Conservation (phyloP, 495 filamentous ascomycete genomes). For the Penicillium flavigenum region DNA sequence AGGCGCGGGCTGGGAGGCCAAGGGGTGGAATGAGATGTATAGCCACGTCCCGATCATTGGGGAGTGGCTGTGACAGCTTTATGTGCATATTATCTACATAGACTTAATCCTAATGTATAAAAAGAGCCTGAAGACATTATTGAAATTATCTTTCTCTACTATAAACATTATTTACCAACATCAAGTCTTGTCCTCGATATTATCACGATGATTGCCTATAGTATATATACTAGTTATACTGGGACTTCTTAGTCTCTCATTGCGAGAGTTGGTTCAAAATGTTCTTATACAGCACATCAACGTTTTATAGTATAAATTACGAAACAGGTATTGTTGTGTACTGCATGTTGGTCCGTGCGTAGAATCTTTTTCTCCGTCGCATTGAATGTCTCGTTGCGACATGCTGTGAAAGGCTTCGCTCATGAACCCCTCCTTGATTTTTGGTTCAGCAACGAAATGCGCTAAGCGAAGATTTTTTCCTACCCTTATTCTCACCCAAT, state of each 20-base stretch:
- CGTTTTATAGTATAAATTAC: background rate
- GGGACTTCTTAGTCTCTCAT: background rate
- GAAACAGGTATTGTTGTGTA: background rate
- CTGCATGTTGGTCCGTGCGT: slow-evolving; percentile 23
- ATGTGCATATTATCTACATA: slow-evolving; percentile 10
- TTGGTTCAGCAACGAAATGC: slow-evolving; percentile 15
- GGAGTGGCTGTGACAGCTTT: slow-evolving; percentile 41
- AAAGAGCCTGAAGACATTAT: background rate
- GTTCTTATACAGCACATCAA: too few relatives aligned
- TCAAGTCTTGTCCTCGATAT: too few relatives aligned
- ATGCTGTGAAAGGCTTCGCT: background rate
- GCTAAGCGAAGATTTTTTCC: slow-evolving; percentile 3
- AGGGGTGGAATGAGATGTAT: slow-evolving; percentile 72
- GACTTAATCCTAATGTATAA: slow-evolving; percentile 16
- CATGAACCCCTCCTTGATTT: slow-evolving; percentile 19
- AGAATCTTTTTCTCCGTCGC: slow-evolving; percentile 22
- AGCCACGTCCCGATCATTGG: slow-evolving; percentile 53
- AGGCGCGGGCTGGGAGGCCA: slow-evolving; percentile 74
- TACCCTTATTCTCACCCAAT: slow-evolving; percentile 1
- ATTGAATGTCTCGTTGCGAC: slow-evolving; percentile 12
- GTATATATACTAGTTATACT: background rate
- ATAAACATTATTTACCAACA: too few relatives aligned
- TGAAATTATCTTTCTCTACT: background rate
- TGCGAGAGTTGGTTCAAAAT: too few relatives aligned
- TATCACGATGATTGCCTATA: background rate